These are phyloP conservation scores for Spizellomyces sp. DNA, from an alignment of 192 early-diverging fungal genomes.

Conservation along the genomic window DNA sequence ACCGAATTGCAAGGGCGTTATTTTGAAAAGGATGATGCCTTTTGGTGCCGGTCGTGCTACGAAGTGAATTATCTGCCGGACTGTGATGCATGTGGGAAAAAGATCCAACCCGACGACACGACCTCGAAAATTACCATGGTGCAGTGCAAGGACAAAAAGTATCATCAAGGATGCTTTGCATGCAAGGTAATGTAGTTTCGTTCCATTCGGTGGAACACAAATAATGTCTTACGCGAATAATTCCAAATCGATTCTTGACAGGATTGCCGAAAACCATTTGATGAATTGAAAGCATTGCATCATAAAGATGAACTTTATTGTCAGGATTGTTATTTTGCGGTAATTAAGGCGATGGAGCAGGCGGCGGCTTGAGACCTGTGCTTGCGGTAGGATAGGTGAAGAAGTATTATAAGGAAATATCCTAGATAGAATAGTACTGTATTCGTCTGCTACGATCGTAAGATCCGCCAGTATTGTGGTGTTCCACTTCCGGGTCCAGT, in stretches of 20 bases:
- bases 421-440: too few relatives aligned
- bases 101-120: conserved; percentile 21
- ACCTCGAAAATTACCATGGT: conserved; percentile 23
- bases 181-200: conserved; percentile 19
- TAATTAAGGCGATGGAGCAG: conserved; percentile 17
- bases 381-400: too few relatives aligned
- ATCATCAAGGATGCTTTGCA: conserved; percentile 25
- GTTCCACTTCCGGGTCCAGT: too few relatives aligned
- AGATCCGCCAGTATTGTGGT: too few relatives aligned
- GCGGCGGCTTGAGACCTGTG: background rate
- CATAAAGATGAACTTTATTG: conserved; percentile 29
- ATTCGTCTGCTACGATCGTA: too few relatives aligned
- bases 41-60: conserved; percentile 23
- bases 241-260: background rate
- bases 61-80: conserved; percentile 14
- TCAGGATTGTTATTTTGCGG: conserved; percentile 23
- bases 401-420: too few relatives aligned
- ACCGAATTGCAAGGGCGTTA: conserved; percentile 22
- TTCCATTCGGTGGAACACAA: background rate
- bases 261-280: conserved; percentile 19
- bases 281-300: conserved; percentile 27
- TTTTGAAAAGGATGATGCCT: conserved; percentile 22
- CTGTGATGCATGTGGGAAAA: conserved; percentile 15
- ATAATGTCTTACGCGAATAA: background rate
- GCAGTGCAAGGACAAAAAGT: conserved; percentile 27